Base-by-base conservation (phyloP, 2,329 filamentous ascomycete species). In the Rugonectria rugulosa region DNA sequence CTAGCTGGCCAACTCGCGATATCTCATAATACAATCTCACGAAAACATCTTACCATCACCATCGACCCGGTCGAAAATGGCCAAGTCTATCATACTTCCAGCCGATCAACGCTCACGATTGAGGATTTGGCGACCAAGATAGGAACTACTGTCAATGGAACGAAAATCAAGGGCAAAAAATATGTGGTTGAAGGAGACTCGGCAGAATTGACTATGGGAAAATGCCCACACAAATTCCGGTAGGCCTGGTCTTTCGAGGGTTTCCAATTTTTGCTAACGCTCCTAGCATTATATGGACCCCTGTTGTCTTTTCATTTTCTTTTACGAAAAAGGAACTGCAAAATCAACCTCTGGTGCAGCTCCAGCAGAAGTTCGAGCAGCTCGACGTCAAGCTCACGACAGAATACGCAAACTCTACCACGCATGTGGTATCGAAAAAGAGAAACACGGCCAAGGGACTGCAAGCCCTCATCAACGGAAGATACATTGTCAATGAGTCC, bases 361-460 rank as follows among this genome's bases (percentile, higher is more conserved):
- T 92, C 21, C 85, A 85, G 59, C 76, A 83, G 26, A 82, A 82
- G 48, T 83, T 98, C 15, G 92, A 96, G 70, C 84, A 88, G 38
- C 81, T 96, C n/a, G 95, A 97, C 69, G 88, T 98, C 72, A 98
- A 97, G 72, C 88, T 92, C 12, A 78, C 90, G 12, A 80, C 84
- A 37, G 88, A 92, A 4, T 97, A 92, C 72, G 76, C 82, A 21
- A 81, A 78, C 14, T 77, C 83, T 23, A 97, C 94, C 0, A 97
- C 94, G 0, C 93, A 98, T 72, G 89, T 96, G 10, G 87, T 98
- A 27, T 88, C 91, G 7, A 90, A 87, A 71, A 97, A 96, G 74
- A 84, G 95, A 42, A 99, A 98, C 71, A 94, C 92, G 0, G 84
- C 93, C 0, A 92, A 92, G 62, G 91, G 91, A 0, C 79, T 99